Conservation (phyloP, 2,329 filamentous ascomycete genomes). For the Aspergillus alliaceus region DNA sequence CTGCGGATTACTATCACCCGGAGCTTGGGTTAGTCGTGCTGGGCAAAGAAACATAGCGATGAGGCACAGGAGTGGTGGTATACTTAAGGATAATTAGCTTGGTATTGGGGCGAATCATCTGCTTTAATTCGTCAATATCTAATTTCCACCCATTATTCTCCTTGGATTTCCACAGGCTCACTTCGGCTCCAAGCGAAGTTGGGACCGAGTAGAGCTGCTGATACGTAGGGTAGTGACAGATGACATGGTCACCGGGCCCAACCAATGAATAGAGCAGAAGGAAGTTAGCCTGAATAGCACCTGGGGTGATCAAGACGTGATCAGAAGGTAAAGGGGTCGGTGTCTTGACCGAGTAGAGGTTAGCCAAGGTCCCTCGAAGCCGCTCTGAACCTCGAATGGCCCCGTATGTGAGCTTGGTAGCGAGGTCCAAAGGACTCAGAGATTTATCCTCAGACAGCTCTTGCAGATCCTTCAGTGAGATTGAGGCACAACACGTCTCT, state of each 20-base stretch:
- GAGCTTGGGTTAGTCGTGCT: conserved; percentile 59
- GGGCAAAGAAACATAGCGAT: conserved; percentile 55
- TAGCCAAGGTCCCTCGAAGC: conserved; percentile 30
- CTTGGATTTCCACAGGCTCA: conserved; percentile 72
- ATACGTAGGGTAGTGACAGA: conserved; percentile 88
- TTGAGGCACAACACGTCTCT: conserved; percentile 74
- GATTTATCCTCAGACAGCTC: conserved; percentile 50
- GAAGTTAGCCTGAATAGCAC: conserved; percentile 81
- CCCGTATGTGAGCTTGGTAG: conserved; percentile 29
- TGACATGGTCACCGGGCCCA: conserved; percentile 74
- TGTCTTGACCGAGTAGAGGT: conserved; percentile 52
- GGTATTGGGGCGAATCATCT: conserved; percentile 55
- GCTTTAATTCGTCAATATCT: conserved; percentile 64
- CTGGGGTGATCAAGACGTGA: conserved; percentile 73
- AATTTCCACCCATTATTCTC: conserved; percentile 66
- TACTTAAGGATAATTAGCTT: conserved; percentile 64
- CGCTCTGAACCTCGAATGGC: conserved; percentile 24
- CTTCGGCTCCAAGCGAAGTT: conserved; percentile 70
- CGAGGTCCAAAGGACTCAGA: conserved; percentile 26
- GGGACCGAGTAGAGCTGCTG: conserved; percentile 81
- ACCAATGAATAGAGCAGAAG: conserved; percentile 71
- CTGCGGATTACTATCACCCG: conserved; percentile 70
- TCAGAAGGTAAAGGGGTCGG: conserved; percentile 54
- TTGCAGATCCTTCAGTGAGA: conserved; percentile 69
- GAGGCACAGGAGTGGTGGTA: conserved; percentile 7